Base-by-base conservation (phyloP, 768 basidiomycete genomes). In the Pleurotus citrinopileatus region DNA sequence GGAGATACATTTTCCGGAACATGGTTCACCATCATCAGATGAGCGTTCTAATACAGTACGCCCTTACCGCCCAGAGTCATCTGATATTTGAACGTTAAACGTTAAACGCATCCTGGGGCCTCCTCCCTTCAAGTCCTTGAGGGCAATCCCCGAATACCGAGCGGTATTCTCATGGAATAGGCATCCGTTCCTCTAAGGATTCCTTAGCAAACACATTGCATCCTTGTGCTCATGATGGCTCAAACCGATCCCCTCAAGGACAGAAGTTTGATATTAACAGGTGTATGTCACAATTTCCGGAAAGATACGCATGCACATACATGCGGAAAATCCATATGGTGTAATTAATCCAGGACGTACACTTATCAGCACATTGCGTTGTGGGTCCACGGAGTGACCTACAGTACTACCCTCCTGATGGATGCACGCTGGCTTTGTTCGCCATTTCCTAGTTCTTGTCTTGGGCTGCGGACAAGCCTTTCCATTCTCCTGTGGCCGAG, bases 401-500 rank as follows among this genome's bases (percentile, higher is more conserved):
- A 40, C 32, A 34, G 9, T n/a, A 34, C 9, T 10, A 34, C 32
- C n/a, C 32, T 34, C 32, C 10, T 34, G 32, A 10, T 34, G n/a
- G 3, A n/a, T 34, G 32, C 17, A 2, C 12, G 38, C 7, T 40
- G 7, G 38, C 13, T 40, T 19, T n/a, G 17, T 2, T 19, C 19
- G 7, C 17, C 38, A 19, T n/a, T n/a, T 40, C 38, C 38, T 19
- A 40, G 38, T 40, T 40, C 15, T 13, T 47, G 12, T 47, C n/a
- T n/a, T 47, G 3, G 17, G 29, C n/a, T 27, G 45, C 27, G 7
- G 27, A 28, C 27, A 28, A 50, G 32, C 34, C 36, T 26, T 50
- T 50, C 48, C 48, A 50, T 50, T 50, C 48, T 13, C 48, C 48
- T n/a, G 45, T 32, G 27, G 48, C 48, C 5, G 48, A 50, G 36